Evolutionary conservation across 805 yeast species (phyloP).

Genomic region (Candida argentea): DNA sequence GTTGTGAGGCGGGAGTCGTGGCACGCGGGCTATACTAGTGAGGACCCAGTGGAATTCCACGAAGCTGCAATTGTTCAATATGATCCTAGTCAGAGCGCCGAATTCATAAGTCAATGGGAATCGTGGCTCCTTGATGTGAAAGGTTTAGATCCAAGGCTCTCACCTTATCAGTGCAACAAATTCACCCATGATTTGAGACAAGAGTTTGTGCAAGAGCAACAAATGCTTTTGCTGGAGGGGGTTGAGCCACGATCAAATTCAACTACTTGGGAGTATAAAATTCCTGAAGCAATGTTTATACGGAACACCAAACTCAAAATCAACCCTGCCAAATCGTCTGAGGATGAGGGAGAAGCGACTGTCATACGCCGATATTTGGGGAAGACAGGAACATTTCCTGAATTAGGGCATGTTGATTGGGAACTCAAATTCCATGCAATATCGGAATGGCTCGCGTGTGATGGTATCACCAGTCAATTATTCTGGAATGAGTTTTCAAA

Average conservation of each 20-base stretch:
- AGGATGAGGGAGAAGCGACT: slow-evolving; percentile 5
- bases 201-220: slow-evolving; percentile 7
- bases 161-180: slow-evolving; percentile 9
- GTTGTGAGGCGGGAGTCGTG: slow-evolving; percentile 12
- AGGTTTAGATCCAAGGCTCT: too few species aligned
- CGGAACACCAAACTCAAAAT: slow-evolving; percentile 15
- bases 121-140: background rate
- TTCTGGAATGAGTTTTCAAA: slow-evolving; percentile 12
- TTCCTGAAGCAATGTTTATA: slow-evolving; percentile 11
- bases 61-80: background rate
- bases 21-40: slow-evolving; percentile 12
- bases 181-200: slow-evolving; percentile 6
- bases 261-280: slow-evolving; percentile 3
- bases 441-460: slow-evolving; percentile 16
- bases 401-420: slow-evolving; percentile 14
- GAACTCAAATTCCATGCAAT: slow-evolving; percentile 14
- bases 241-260: too few species aligned
- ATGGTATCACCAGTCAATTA: slow-evolving; percentile 10
- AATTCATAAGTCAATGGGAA: slow-evolving; percentile 1
- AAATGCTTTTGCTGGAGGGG: too few species aligned
- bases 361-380: slow-evolving; percentile 12
- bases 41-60: slow-evolving; percentile 1
- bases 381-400: slow-evolving; percentile 6
- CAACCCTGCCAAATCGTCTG: slow-evolving; percentile 8
- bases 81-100: background rate